phyloP scores from a whole-genome alignment of 108 stramenopile genomes.

The Cyclotella cryptica region DNA sequence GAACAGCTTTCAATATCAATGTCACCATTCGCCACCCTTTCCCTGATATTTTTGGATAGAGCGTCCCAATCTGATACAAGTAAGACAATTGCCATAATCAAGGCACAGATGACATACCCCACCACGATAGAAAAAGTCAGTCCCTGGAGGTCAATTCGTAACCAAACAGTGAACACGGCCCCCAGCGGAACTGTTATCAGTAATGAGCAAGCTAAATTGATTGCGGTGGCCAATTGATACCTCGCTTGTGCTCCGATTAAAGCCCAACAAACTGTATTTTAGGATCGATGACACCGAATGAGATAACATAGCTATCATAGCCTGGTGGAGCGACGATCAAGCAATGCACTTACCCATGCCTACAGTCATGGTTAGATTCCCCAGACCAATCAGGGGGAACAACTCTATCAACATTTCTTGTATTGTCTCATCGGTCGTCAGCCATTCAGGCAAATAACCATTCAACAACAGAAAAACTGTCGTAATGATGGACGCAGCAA shows the following conservation, averaged over 20 bases:
- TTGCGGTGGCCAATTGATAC: slow-evolving; percentile 25
- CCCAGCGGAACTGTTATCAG: slow-evolving; percentile 34
- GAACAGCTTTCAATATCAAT: slow-evolving; percentile 17
- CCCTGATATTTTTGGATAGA: slow-evolving; percentile 19
- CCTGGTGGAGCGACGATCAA: no score
- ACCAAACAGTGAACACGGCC: slow-evolving; percentile 10
- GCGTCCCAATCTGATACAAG: slow-evolving; percentile 29
- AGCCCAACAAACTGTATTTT: slow-evolving; percentile 31
- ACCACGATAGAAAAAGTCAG: slow-evolving; percentile 36
- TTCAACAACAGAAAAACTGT: slow-evolving; percentile 57
- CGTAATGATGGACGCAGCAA: slow-evolving; percentile 59
- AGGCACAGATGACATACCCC: slow-evolving; percentile 25
- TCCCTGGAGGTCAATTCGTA: slow-evolving; percentile 27
- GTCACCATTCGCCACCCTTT: slow-evolving; percentile 28
- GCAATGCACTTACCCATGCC: slow-evolving; percentile 18
- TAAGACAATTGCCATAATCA: slow-evolving; percentile 17
- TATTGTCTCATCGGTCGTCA: slow-evolving; percentile 67
- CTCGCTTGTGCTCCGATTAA: slow-evolving; percentile 28
- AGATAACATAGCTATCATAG: no score
- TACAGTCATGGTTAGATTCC: slow-evolving; percentile 32
- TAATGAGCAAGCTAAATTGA: slow-evolving; percentile 5
- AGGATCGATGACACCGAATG: not conserved
- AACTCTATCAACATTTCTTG: slow-evolving; percentile 63
- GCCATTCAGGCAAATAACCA: slow-evolving; percentile 46
- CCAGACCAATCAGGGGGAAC: slow-evolving; percentile 73